phyloP scores from a whole-genome alignment of 176 grass and related monocot species.

The Eragrostis curvula region DNA sequence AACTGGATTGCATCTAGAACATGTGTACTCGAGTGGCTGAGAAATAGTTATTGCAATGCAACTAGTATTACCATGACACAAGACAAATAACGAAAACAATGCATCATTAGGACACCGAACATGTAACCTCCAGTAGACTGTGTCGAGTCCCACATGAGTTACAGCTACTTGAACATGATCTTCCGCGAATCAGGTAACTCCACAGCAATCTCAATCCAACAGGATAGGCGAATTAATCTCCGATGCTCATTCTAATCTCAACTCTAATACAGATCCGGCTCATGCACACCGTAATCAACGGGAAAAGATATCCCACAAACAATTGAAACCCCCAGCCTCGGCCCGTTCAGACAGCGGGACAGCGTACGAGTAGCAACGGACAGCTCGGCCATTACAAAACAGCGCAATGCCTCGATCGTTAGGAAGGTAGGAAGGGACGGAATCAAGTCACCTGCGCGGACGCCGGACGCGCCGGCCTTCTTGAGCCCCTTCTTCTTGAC shows the following conservation, averaged over 20 bases:
- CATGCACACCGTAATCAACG: not conserved
- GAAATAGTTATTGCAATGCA: not conserved
- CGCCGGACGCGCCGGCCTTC: slow-evolving; percentile 84
- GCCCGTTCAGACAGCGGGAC: not conserved
- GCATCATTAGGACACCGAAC: not conserved
- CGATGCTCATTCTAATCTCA: not conserved
- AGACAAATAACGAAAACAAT: not conserved
- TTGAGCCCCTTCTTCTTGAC: slow-evolving; percentile 99
- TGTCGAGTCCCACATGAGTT: not conserved
- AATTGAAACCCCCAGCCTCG: not conserved
- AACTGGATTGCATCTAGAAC: not conserved
- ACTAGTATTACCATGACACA: not conserved
- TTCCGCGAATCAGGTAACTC: slow-evolving; percentile 18
- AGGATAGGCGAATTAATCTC: not conserved
- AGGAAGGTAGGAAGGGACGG: not conserved
- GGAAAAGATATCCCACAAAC: not conserved
- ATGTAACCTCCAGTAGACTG: not conserved
- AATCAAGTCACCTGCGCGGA: slow-evolving; percentile 79
- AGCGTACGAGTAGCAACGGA: not conserved
- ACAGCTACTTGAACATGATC: not conserved
- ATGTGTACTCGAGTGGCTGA: not conserved
- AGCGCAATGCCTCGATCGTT: not conserved
- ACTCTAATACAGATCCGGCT: slow-evolving; percentile 18
- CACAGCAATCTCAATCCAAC: not conserved
- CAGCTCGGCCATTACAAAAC: not conserved